Evolutionary conservation across 108 stramenopile genomes (phyloP), one percentile per base, ranked within the genome.

Genomic region (Cyclotella kingstonii): DNA sequence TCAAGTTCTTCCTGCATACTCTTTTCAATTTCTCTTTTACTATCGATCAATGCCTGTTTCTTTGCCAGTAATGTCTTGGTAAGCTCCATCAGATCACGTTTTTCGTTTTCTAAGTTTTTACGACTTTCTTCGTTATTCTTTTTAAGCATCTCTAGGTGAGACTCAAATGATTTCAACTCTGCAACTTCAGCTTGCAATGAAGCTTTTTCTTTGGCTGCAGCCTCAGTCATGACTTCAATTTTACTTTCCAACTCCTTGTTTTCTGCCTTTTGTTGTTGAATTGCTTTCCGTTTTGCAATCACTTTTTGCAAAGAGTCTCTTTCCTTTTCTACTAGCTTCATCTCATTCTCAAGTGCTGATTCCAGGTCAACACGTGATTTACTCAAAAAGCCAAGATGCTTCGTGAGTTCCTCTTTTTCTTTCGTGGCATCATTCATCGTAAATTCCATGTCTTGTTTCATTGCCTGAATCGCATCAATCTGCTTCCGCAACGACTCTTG

Each of bases 261-360:
- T 17, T 74, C 73, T 21, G 38, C 41, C 59, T 74, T 66, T 53
- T 55, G 46, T 33, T 60, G 53, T 47, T 73, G 58, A 1, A 73
- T 36, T 33, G 33, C 29, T 42, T 65, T 73, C 0, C 72, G 48
- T 27, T 65, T 45, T 8, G 50, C 57, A 28, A 52, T 31, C 22
- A 65, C 44, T 14, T 64, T 63, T 26, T 65, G 50, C 8, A 73
- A 34, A 5, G 62, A 35, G 34, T 63, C 62, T n/a, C 56, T 54
- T 29, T 72, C 70, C 34, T 63, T 63, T 34, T 72, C 48, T 0
- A 72, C 56, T 1, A 38, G 5, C 15, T 63, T 58, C 49, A 63
- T 57, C 35, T 72, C 70, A 4, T 30, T 63, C 60, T 72, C 48
- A 2, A 72, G 56, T 0, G 55, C 55, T 27, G 52, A n/a, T 26